phyloP scores from a whole-genome alignment of 108 stramenopile species.

The Skeletonema costatum region DNA sequence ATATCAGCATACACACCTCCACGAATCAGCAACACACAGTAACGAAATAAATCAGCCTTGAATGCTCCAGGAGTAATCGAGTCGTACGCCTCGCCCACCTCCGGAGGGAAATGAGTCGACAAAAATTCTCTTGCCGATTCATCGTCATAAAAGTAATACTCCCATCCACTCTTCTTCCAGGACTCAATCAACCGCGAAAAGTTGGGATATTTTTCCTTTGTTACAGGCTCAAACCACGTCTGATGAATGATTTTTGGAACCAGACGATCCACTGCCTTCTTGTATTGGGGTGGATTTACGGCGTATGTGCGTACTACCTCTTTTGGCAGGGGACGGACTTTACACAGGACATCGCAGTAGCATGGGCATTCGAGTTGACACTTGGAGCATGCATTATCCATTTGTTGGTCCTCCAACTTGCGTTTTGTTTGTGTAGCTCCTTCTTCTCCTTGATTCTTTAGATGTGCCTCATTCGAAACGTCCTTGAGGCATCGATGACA shows the following conservation, averaged over 20 bases:
- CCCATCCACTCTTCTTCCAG: slow-evolving; percentile 64
- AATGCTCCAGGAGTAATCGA: slow-evolving; percentile 50
- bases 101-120: slow-evolving; percentile 59
- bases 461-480: slow-evolving; percentile 31
- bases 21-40: slow-evolving; percentile 66
- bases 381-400: slow-evolving; percentile 32
- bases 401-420: not conserved
- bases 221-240: slow-evolving; percentile 73
- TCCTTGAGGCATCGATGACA: slow-evolving; percentile 48
- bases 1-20: slow-evolving; percentile 75
- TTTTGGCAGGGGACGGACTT: slow-evolving; percentile 50
- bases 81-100: slow-evolving; percentile 66
- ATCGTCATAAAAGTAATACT: slow-evolving; percentile 68
- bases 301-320: slow-evolving; percentile 29
- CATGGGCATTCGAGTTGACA: slow-evolving; percentile 48
- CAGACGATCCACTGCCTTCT: slow-evolving; percentile 44
- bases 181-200: slow-evolving; percentile 65
- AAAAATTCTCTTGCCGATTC: slow-evolving; percentile 55
- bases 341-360: slow-evolving; percentile 51
- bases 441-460: not conserved
- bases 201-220: slow-evolving; percentile 67
- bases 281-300: slow-evolving; percentile 28
- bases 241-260: slow-evolving; percentile 72
- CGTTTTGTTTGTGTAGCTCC: not conserved
- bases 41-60: slow-evolving; percentile 75